These are phyloP conservation scores for Mycena capillaripes DNA, from an alignment of 768 basidiomycete genomes.

Conservation along the genomic window DNA sequence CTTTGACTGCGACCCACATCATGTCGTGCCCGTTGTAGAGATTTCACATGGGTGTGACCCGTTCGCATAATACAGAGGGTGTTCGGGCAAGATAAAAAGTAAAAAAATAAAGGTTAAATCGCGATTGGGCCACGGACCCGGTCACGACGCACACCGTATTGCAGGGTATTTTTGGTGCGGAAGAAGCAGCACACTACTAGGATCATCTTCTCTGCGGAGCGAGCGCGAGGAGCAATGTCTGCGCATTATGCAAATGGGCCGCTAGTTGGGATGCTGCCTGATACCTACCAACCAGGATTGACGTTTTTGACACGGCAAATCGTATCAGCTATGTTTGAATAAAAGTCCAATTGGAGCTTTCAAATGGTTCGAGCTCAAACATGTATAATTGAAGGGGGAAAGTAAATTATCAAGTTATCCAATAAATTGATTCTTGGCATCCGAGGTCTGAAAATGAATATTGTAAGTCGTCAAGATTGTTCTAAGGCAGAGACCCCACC, in stretches of 20 bases:
- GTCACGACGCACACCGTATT: slow-evolving; percentile 3
- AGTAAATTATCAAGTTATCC: too few relatives aligned
- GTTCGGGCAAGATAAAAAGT: neutral
- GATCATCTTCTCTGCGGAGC: neutral
- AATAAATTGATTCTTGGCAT: too few relatives aligned
- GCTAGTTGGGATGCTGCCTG: neutral
- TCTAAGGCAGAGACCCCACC: neutral
- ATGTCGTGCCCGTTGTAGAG: neutral
- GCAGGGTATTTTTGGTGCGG: neutral
- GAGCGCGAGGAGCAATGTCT: neutral
- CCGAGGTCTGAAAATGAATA: too few relatives aligned
- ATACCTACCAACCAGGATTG: too few relatives aligned
- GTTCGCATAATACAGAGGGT: neutral
- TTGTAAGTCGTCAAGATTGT: too few relatives aligned
- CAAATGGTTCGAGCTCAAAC: too few relatives aligned
- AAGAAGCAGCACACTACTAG: neutral
- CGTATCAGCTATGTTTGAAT: too few relatives aligned
- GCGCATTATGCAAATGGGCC: neutral
- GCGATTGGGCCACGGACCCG: neutral
- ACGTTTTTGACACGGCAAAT: too few relatives aligned
- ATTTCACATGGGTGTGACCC: neutral
- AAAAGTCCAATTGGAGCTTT: too few relatives aligned
- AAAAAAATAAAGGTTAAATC: neutral
- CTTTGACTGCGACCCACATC: neutral
- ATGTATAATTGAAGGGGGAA: too few relatives aligned